Percentiles rank a stretch among this genome's conserved stretches.
phyloP scores from a whole-genome alignment of 2,329 filamentous ascomycete species.

The Ascochyta viciae-villosae region DNA sequence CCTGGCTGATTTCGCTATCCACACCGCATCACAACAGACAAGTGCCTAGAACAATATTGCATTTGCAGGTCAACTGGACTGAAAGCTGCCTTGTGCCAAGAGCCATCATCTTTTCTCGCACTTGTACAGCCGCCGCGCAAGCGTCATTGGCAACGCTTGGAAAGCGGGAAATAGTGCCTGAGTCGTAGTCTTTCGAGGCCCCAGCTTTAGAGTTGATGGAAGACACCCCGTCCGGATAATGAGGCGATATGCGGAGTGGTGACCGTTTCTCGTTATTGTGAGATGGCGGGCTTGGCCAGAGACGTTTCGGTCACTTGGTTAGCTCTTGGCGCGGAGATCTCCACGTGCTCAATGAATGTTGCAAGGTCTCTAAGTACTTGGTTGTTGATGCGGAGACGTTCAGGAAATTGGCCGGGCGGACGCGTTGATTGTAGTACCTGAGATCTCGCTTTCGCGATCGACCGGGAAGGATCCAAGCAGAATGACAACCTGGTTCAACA shows the following conservation, averaged over 20 bases:
- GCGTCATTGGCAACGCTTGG: neutral
- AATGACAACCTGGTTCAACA: neutral
- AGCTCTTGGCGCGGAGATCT: constrained; percentile 5
- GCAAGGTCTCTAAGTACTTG: neutral
- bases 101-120: neutral
- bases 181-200: neutral
- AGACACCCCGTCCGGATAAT: neutral
- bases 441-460: neutral
- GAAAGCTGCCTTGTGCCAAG: constrained; percentile 1
- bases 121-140: neutral
- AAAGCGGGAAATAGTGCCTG: neutral
- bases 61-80: neutral
- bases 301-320: neutral
- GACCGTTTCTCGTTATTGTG: neutral
- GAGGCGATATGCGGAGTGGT: neutral
- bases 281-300: constrained; percentile 2
- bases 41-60: neutral
- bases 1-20: neutral
- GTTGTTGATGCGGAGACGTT: neutral
- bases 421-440: neutral
- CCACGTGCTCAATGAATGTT: neutral
- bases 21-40: neutral
- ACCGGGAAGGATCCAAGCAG: neutral
- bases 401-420: neutral
- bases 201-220: neutral